Conservation (phyloP, 495 filamentous ascomycete species). For the Penicillium goetzii region DNA sequence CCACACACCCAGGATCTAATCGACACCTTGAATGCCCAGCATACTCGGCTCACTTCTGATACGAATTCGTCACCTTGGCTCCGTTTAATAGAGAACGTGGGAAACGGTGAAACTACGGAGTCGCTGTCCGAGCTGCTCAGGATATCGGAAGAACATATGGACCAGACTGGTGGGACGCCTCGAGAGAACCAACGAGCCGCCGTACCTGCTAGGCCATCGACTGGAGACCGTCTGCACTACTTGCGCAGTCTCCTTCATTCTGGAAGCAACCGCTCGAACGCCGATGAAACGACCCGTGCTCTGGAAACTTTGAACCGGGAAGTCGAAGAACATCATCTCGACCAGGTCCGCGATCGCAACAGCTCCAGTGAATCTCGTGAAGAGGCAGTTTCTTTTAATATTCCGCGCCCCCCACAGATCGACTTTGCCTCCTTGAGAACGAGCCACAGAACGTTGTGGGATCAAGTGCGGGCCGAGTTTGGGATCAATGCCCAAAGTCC, state of each 20-base stretch:
- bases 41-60: not conserved
- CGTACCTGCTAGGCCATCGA: slow-evolving; percentile 15
- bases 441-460: slow-evolving; percentile 3
- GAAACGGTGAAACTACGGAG: not conserved
- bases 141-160: not conserved
- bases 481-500: slow-evolving; percentile 3
- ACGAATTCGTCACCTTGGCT: not conserved
- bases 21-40: slow-evolving; percentile 7
- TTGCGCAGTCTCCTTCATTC: slow-evolving; percentile 47
- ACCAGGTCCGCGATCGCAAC: slow-evolving; percentile 19
- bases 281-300: slow-evolving; percentile 43
- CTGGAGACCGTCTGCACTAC: slow-evolving; percentile 38
- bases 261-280: slow-evolving; percentile 43
- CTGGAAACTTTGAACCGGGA: slow-evolving; percentile 46
- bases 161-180: slow-evolving; percentile 2
- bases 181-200: slow-evolving; percentile 18
- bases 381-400: slow-evolving; percentile 26
- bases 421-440: not conserved
- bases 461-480: slow-evolving; percentile 3
- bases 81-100: slow-evolving; percentile 7
- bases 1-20: slow-evolving; percentile 14
- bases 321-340: slow-evolving; percentile 36
- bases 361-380: slow-evolving; percentile 11
- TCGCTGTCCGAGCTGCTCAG: slow-evolving; percentile 5
- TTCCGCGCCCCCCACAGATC: not conserved